phyloP scores from a whole-genome alignment of 1,284 basidiomycete genomes.

The Ceratobasidium theobromae region DNA sequence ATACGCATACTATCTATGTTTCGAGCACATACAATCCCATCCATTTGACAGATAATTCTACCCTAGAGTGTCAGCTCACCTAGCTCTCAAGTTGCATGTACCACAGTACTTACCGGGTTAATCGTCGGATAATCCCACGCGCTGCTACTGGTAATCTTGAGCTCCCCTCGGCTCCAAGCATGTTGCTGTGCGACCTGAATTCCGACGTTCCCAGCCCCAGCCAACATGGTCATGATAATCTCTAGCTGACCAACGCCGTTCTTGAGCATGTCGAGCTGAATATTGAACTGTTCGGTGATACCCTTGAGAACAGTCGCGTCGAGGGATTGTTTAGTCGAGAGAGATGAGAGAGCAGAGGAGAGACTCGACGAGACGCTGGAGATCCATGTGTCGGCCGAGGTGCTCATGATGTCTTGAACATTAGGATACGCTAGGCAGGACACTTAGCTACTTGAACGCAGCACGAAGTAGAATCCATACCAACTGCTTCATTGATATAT shows the following conservation, averaged over 20 bases:
- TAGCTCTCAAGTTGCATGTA: constrained; percentile 41
- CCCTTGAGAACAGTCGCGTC: constrained; percentile 19
- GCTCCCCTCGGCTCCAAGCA: constrained; percentile 39
- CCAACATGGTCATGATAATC: constrained; percentile 39
- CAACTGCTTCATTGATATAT: constrained; percentile 46
- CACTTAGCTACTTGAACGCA: background rate
- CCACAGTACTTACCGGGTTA: constrained; percentile 37
- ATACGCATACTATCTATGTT: background rate
- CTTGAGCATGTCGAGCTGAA: constrained; percentile 22
- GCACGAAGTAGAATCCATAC: constrained; percentile 1
- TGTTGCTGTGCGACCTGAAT: constrained; percentile 46
- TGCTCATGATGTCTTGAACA: constrained; percentile 16
- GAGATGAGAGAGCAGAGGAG: background rate
- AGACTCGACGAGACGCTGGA: constrained; percentile 11
- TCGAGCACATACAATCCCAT: constrained; percentile 38
- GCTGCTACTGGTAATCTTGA: constrained; percentile 12
- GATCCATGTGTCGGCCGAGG: constrained; percentile 4
- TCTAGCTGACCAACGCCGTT: constrained; percentile 39
- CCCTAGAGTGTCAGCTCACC: background rate
- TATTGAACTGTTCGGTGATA: constrained; percentile 13
- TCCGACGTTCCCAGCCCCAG: constrained; percentile 36
- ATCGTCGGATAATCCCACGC: background rate
- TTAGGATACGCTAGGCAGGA: constrained; percentile 7
- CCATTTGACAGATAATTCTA: constrained; percentile 26
- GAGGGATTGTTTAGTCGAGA: constrained; percentile 1